Conservation (phyloP, 2,329 filamentous ascomycete genomes). For the Pyrenochaeta sp. region DNA sequence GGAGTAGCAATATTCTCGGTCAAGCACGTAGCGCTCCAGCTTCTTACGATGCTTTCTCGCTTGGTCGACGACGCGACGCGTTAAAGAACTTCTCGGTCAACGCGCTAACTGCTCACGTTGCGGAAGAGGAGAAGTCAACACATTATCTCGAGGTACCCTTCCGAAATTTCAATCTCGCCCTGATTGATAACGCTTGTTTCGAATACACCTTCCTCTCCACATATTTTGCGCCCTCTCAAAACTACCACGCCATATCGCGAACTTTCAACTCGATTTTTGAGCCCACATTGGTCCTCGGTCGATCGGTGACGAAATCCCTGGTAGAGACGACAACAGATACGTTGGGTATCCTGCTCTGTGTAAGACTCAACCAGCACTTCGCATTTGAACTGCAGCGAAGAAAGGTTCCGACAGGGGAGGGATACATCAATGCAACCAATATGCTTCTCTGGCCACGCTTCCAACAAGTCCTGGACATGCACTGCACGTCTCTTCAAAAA, state of each 20-base stretch:
- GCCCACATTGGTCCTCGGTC: conserved; percentile 85
- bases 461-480: conserved; percentile 90
- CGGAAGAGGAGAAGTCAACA: conserved; percentile 84
- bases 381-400: conserved; percentile 93
- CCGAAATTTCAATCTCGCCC: conserved; percentile 90
- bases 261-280: conserved; percentile 90
- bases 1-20: conserved; percentile 54
- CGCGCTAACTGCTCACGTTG: conserved; percentile 85
- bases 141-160: conserved; percentile 93
- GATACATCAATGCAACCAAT: conserved; percentile 91
- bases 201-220: conserved; percentile 93
- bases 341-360: conserved; percentile 86
- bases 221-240: conserved; percentile 83
- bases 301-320: conserved; percentile 76
- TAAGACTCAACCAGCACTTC: conserved; percentile 90
- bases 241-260: conserved; percentile 77
- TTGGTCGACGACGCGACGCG: conserved; percentile 85
- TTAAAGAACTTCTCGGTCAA: conserved; percentile 75
- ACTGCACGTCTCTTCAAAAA: conserved; percentile 83
- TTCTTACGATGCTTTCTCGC: conserved; percentile 84
- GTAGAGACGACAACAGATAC: conserved; percentile 81
- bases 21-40: conserved; percentile 55
- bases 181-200: conserved; percentile 91
- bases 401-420: conserved; percentile 86
- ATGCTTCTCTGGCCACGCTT: conserved; percentile 98